Percentiles rank a stretch among this genome's conserved stretches.
These are phyloP conservation scores for Suillus plorans DNA, from an alignment of 768 basidiomycete genomes.

Conservation along the genomic window DNA sequence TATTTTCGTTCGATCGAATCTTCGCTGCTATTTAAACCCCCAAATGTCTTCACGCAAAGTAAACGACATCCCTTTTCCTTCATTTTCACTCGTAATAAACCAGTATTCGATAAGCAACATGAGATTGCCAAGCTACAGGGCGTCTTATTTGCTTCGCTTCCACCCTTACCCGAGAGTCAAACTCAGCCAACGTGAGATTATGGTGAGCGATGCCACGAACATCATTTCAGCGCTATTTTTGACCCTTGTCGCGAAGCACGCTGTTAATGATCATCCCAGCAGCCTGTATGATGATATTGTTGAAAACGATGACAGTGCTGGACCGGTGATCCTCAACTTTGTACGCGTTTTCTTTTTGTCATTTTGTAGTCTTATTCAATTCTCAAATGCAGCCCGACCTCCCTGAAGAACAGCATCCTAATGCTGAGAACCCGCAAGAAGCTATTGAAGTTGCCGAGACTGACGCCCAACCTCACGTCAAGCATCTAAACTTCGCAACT, in stretches of 20 bases:
- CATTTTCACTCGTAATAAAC: not conserved
- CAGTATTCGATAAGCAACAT: not conserved
- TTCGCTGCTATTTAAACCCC: conserved; percentile 6
- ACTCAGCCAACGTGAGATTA: conserved; percentile 7
- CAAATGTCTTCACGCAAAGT: not conserved
- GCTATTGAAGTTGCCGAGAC: not conserved
- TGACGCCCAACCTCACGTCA: not conserved
- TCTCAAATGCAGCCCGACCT: not conserved
- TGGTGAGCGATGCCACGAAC: conserved; percentile 3
- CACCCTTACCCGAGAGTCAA: conserved; percentile 14
- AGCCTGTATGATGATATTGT: not conserved
- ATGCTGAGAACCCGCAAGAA: not conserved
- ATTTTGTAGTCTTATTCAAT: not conserved
- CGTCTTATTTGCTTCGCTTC: conserved; percentile 11
- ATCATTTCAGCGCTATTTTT: not conserved
- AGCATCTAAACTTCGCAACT: not conserved
- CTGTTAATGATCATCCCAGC: not conserved
- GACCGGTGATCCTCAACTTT: not conserved
- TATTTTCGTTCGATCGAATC: not conserved
- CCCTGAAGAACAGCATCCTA: not conserved
- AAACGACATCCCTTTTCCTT: conserved; percentile 1
- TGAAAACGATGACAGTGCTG: not conserved
- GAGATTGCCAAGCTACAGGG: conserved; percentile 11
- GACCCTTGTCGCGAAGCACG: not conserved
- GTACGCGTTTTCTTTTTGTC: not conserved